Evolutionary conservation across 768 basidiomycete species (phyloP).

Genomic region (Hypholoma fasciculare): DNA sequence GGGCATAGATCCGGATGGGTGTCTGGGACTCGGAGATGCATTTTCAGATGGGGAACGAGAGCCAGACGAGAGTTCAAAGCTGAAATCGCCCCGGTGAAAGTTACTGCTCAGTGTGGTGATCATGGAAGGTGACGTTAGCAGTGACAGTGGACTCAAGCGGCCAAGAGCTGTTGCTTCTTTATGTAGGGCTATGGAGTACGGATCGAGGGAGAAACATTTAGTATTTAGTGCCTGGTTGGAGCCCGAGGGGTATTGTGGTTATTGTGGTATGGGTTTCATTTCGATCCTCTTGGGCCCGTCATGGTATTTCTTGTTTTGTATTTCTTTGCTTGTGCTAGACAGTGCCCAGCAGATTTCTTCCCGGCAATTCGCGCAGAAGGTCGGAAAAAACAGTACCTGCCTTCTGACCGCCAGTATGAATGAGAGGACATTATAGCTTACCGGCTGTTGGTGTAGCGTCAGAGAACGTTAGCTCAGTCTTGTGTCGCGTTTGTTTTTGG

Average conservation of each 20-base stretch:
- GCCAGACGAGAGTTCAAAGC: not conserved
- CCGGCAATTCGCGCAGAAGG: not conserved
- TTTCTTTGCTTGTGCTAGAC: not conserved
- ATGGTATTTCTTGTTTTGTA: not conserved
- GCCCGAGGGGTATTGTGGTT: not conserved
- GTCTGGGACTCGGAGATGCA: not conserved
- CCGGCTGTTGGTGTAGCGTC: too few relatives aligned
- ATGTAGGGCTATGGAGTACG: constrained; percentile 1
- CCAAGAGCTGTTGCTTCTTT: too few relatives aligned
- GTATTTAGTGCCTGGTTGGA: not conserved
- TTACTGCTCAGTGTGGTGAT: not conserved
- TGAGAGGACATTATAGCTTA: too few relatives aligned
- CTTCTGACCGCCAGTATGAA: too few relatives aligned
- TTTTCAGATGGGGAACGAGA: not conserved
- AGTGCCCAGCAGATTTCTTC: not conserved
- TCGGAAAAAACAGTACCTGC: too few relatives aligned
- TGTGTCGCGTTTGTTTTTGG: too few relatives aligned
- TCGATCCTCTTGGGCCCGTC: constrained; percentile 4
- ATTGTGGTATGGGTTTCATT: constrained; percentile 9
- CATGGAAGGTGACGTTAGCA: not conserved
- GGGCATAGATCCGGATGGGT: not conserved
- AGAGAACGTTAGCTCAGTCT: too few relatives aligned
- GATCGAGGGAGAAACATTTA: constrained; percentile 20
- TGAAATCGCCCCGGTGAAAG: not conserved
- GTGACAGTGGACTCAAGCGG: not conserved